Conservation (phyloP, 768 basidiomycete species). For the Crassisporium funariophilum region DNA sequence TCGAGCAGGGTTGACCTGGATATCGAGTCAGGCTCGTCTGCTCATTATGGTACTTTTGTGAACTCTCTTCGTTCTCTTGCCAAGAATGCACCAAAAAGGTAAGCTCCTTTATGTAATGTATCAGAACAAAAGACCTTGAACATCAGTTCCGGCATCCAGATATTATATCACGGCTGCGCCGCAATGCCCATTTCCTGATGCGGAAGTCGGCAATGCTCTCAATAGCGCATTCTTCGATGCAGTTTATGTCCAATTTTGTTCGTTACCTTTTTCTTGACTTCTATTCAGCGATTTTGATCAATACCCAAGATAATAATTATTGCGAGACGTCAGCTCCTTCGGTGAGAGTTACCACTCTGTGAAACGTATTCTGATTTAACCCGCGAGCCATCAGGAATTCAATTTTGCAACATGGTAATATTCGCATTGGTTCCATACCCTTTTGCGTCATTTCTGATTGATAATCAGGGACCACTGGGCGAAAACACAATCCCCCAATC, state of each 20-base stretch:
- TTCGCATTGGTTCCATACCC: slow-evolving; percentile 1
- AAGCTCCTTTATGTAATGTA: slow-evolving; percentile 10
- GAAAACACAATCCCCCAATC: slow-evolving; percentile 56
- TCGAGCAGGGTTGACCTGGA: slow-evolving; percentile 62
- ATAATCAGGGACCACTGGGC: slow-evolving; percentile 59
- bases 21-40: slow-evolving; percentile 62
- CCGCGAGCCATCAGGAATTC: slow-evolving; percentile 41
- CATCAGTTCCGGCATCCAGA: slow-evolving; percentile 27
- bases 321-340: slow-evolving; percentile 46
- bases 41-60: slow-evolving; percentile 55
- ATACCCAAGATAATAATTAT: slow-evolving; percentile 52
- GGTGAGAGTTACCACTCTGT: slow-evolving; percentile 26
- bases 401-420: slow-evolving; percentile 52
- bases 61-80: slow-evolving; percentile 52
- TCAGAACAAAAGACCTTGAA: background rate
- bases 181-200: slow-evolving; percentile 73
- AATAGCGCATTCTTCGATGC: slow-evolving; percentile 67
- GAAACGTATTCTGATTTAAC: slow-evolving; percentile 4
- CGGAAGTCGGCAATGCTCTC: slow-evolving; percentile 57
- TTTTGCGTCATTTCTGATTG: background rate
- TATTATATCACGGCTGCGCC: slow-evolving; percentile 67
- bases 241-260: slow-evolving; percentile 72
- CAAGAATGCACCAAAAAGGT: slow-evolving; percentile 52
- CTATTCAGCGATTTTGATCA: slow-evolving; percentile 3
- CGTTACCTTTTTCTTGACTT: slow-evolving; percentile 15